Percentiles rank a stretch among this genome's conserved stretches.
Conservation (phyloP, 164 flowering plant species). For the Litsea cubeba region DNA sequence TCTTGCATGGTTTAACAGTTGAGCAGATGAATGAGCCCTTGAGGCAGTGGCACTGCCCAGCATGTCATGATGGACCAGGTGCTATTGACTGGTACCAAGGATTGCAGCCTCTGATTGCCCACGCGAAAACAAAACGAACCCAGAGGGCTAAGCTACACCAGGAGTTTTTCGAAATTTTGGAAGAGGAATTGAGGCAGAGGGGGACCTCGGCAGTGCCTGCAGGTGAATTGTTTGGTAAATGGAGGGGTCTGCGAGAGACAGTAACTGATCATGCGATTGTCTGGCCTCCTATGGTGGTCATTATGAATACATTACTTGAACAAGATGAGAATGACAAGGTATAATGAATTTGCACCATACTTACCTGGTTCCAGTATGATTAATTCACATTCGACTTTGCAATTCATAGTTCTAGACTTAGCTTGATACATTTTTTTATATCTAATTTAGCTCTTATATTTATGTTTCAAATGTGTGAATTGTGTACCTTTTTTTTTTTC, state of each 20-base stretch:
- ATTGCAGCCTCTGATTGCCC: constrained; percentile 73
- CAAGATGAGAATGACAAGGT: constrained; percentile 81
- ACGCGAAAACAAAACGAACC: constrained; percentile 78
- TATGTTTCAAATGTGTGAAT: too few species aligned
- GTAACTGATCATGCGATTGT: constrained; percentile 63
- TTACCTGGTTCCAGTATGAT: too few species aligned
- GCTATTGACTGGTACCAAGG: constrained; percentile 90
- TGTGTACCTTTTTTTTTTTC: too few species aligned
- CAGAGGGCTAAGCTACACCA: constrained; percentile 67
- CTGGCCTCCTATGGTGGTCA: constrained; percentile 94
- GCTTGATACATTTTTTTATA: too few species aligned
- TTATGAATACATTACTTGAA: constrained; percentile 75
- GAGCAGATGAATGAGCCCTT: constrained; percentile 58
- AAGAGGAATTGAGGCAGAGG: constrained; percentile 58
- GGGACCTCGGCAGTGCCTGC: constrained; percentile 67
- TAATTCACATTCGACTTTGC: too few species aligned
- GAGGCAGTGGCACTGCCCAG: constrained; percentile 96
- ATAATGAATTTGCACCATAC: constrained; percentile 1
- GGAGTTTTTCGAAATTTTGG: constrained; percentile 65
- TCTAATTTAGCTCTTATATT: too few species aligned
- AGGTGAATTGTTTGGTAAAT: constrained; percentile 70
- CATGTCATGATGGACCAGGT: constrained; percentile 91
- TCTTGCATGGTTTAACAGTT: constrained; percentile 40
- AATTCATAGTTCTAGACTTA: too few species aligned
- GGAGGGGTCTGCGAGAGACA: constrained; percentile 54